Evolutionary conservation across 371 early-diverging fungal genomes (phyloP).

Genomic region (Mortierella sp.): DNA sequence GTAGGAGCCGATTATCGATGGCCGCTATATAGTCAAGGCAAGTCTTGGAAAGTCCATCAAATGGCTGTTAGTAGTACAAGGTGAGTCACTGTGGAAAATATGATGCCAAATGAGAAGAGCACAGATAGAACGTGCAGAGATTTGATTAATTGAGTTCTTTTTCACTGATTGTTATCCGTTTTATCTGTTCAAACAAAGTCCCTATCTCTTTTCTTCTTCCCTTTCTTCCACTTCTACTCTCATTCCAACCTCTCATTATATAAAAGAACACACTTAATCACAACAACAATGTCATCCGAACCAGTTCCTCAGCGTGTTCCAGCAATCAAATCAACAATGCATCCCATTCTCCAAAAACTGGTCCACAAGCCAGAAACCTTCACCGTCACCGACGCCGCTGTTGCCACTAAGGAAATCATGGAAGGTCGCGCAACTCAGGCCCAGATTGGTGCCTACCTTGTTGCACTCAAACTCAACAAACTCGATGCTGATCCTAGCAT

Average conservation of each 20-base stretch:
- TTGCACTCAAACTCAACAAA: slow-evolving; percentile 76
- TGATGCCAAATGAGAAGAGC: neutral
- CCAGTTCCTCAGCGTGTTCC: slow-evolving; percentile 34
- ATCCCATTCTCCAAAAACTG: slow-evolving; percentile 71
- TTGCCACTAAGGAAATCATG: slow-evolving; percentile 83
- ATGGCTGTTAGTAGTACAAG: neutral
- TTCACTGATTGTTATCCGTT: no score
- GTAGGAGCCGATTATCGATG: no score
- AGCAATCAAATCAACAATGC: slow-evolving; percentile 56
- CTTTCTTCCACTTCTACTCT: neutral
- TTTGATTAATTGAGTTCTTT: no score
- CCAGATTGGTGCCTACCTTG: slow-evolving; percentile 90
- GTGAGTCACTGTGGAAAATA: neutral
- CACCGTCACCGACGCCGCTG: slow-evolving; percentile 73
- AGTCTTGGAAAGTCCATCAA: no score
- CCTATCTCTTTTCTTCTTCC: neutral
- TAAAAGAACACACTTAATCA: neutral
- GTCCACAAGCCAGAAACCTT: slow-evolving; percentile 73
- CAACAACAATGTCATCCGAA: slow-evolving; percentile 1
- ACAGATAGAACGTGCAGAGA: no score
- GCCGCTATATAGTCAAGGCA: no score
- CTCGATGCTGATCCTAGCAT: slow-evolving; percentile 83
- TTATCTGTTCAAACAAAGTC: neutral
- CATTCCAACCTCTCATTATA: neutral
- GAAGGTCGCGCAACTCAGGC: slow-evolving; percentile 77